These are phyloP conservation scores for Pythium sukuiense DNA, from an alignment of 352 stramenopile species.

Conservation along the genomic window DNA sequence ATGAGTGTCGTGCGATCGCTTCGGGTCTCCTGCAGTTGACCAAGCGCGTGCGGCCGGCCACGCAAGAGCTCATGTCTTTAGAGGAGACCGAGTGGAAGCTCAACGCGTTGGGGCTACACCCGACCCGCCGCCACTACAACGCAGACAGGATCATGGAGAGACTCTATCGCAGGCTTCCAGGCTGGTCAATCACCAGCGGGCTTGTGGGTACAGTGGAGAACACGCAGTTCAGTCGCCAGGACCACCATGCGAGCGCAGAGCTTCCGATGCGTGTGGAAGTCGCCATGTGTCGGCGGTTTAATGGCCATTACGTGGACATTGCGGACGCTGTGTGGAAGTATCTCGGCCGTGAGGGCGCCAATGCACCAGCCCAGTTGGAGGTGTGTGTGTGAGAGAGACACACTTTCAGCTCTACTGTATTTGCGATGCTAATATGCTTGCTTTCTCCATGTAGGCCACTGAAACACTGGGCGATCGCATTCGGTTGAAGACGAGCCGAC, in stretches of 20 bases:
- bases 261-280: slow-evolving; percentile 21
- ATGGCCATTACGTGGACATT: slow-evolving; percentile 22
- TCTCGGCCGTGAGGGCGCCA: not conserved
- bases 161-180: slow-evolving; percentile 5
- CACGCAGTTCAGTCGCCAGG: slow-evolving; percentile 7
- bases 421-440: too few relatives aligned
- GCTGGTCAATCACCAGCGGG: slow-evolving; percentile 21
- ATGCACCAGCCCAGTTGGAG: too few relatives aligned
- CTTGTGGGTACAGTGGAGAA: slow-evolving; percentile 4
- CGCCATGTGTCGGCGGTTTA: slow-evolving; percentile 4
- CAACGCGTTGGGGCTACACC: slow-evolving; percentile 15
- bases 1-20: slow-evolving; percentile 12
- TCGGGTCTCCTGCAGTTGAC: slow-evolving; percentile 4
- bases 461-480: slow-evolving; percentile 14
- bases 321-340: slow-evolving; percentile 22
- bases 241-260: not conserved
- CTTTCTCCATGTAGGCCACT: slow-evolving; percentile 7
- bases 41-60: not conserved
- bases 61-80: slow-evolving; percentile 1
- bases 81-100: slow-evolving; percentile 28
- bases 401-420: too few relatives aligned
- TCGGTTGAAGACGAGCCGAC: slow-evolving; percentile 5
- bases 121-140: slow-evolving; percentile 14
- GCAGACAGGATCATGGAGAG: slow-evolving; percentile 24
- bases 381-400: too few relatives aligned